These are phyloP conservation scores for Thelonectria discophora DNA, from an alignment of 2,329 filamentous ascomycete genomes.

Conservation along the genomic window DNA sequence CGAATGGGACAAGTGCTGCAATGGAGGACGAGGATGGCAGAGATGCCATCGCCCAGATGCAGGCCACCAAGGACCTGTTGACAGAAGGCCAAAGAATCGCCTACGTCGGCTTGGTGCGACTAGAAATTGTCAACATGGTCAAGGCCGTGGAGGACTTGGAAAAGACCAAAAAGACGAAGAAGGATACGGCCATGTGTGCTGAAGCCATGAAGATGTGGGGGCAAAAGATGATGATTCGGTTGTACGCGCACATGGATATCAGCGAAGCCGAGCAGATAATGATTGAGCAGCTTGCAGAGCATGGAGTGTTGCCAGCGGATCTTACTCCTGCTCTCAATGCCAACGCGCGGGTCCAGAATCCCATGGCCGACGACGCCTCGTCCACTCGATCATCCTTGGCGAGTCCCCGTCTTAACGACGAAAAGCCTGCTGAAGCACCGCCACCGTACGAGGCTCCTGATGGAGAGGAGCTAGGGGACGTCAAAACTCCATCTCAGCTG, in stretches of 20 bases:
- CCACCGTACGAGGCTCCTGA: constrained; percentile 71
- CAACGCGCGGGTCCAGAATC: constrained; percentile 92
- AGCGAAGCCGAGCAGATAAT: constrained; percentile 91
- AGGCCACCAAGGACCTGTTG: constrained; percentile 93
- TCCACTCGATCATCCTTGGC: constrained; percentile 29
- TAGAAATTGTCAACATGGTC: constrained; percentile 82
- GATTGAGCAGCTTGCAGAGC: constrained; percentile 95
- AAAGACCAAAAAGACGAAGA: constrained; percentile 73
- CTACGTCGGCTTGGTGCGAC: constrained; percentile 88
- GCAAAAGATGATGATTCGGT: constrained; percentile 95
- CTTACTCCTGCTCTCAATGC: constrained; percentile 87
- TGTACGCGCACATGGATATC: constrained; percentile 98
- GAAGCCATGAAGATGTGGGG: constrained; percentile 95
- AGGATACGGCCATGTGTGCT: constrained; percentile 71
- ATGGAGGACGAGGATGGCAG: constrained; percentile 82
- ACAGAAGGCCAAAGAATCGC: constrained; percentile 96
- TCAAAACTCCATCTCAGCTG: constrained; percentile 84
- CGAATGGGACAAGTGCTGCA: constrained; percentile 65
- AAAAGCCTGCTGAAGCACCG: constrained; percentile 60
- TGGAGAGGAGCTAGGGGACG: constrained; percentile 77
- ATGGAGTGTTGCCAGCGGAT: constrained; percentile 87
- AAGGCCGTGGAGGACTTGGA: constrained; percentile 71
- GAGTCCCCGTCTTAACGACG: constrained; percentile 52
- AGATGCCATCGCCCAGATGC: constrained; percentile 88
- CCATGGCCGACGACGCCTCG: constrained; percentile 68